A percentile compares a stretch with the other conserved stretches of the same genome.
These are phyloP conservation scores for Solanum tarijense DNA, from an alignment of 257 asterid species.

Conservation along the genomic window DNA sequence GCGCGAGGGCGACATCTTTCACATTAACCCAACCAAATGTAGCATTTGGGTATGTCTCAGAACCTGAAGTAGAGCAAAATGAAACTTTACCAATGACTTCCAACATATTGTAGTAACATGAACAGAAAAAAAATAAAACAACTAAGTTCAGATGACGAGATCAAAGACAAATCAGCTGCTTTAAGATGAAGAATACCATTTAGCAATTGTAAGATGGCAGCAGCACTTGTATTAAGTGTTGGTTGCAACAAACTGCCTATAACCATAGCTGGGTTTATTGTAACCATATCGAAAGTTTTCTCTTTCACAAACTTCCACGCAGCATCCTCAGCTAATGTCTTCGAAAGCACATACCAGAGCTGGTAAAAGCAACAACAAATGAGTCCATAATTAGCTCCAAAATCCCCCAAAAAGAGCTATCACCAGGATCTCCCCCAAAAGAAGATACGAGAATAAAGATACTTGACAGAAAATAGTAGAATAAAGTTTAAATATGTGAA, in stretches of 20 bases:
- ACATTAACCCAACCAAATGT: conserved; percentile 55
- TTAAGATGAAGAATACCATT: conserved; percentile 15
- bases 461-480: neutral
- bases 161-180: neutral
- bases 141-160: neutral
- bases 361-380: conserved; percentile 4
- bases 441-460: neutral
- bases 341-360: conserved; percentile 46
- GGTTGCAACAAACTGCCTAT: conserved; percentile 44
- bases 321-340: conserved; percentile 62
- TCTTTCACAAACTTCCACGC: conserved; percentile 35
- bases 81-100: neutral
- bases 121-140: neutral
- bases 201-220: conserved; percentile 25
- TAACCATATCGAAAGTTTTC: conserved; percentile 29
- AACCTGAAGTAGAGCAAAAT: conserved; percentile 28
- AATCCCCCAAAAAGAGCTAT: neutral
- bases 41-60: conserved; percentile 42
- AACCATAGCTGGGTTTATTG: conserved; percentile 45
- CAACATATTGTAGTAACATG: neutral
- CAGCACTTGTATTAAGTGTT: conserved; percentile 42
- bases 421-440: neutral
- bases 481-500: too few species aligned
- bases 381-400: neutral
- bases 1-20: conserved; percentile 66